These are phyloP conservation scores for Yarrowia keelungensis DNA, from an alignment of 805 yeast species.

Conservation along the genomic window DNA sequence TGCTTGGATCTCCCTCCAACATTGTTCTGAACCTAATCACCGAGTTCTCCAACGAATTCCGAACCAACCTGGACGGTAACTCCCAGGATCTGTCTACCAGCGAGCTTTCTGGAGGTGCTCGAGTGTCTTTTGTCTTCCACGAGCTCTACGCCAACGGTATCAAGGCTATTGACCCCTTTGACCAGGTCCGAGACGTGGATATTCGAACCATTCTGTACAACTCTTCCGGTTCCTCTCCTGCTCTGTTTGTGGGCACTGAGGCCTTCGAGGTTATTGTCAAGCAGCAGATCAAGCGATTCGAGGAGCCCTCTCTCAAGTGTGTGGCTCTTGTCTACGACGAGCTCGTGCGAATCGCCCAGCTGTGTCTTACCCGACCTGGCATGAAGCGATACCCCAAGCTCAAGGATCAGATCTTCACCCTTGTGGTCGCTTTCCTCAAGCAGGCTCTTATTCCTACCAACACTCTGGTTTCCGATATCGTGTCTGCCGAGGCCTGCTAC, in stretches of 20 bases:
- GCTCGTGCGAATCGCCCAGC: constrained; percentile 86
- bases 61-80: constrained; percentile 90
- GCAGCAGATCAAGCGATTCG: constrained; percentile 91
- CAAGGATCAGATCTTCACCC: constrained; percentile 82
- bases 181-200: constrained; percentile 92
- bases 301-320: constrained; percentile 90
- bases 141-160: constrained; percentile 95
- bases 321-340: constrained; percentile 93
- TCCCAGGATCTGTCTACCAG: constrained; percentile 85
- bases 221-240: constrained; percentile 95
- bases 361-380: constrained; percentile 79
- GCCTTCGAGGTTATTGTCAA: constrained; percentile 95
- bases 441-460: constrained; percentile 85
- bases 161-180: constrained; percentile 91
- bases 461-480: constrained; percentile 81
- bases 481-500: constrained; percentile 85
- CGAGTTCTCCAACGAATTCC: constrained; percentile 91
- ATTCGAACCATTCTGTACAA: constrained; percentile 97
- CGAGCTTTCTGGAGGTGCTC: constrained; percentile 97
- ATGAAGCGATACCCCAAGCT: constrained; percentile 91
- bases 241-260: constrained; percentile 94
- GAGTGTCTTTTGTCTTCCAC: constrained; percentile 96
- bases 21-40: constrained; percentile 91
- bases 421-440: constrained; percentile 80
- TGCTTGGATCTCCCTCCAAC: constrained; percentile 81